phyloP scores from a whole-genome alignment of 805 yeast species.

The Yarrowia sp. region DNA sequence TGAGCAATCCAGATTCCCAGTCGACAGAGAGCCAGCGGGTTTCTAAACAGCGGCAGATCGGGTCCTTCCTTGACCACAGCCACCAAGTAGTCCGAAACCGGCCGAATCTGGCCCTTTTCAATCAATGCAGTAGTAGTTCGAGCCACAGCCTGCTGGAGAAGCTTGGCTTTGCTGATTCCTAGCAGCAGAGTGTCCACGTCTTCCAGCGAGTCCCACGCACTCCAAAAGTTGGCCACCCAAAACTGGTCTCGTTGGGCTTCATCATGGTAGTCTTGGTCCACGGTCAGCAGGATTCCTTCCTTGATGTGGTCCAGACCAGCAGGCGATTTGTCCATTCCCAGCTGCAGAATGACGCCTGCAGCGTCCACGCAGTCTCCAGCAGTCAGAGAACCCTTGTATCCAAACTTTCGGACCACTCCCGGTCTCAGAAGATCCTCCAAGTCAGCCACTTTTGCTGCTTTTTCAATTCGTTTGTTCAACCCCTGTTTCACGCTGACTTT shows the following conservation, averaged over 20 bases:
- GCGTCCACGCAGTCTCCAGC: slow-evolving; percentile 96
- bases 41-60: slow-evolving; percentile 74
- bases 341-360: slow-evolving; percentile 79
- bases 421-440: slow-evolving; percentile 81
- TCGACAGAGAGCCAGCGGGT: slow-evolving; percentile 84
- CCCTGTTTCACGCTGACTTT: slow-evolving; percentile 79
- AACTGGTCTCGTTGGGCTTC: slow-evolving; percentile 57
- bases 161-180: slow-evolving; percentile 86
- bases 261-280: slow-evolving; percentile 42
- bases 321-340: slow-evolving; percentile 42
- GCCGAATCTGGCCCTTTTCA: slow-evolving; percentile 80
- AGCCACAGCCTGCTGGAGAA: slow-evolving; percentile 81
- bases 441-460: slow-evolving; percentile 76
- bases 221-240: slow-evolving; percentile 80
- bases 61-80: slow-evolving; percentile 92
- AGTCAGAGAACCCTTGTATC: slow-evolving; percentile 83
- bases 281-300: slow-evolving; percentile 14
- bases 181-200: slow-evolving; percentile 60
- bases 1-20: slow-evolving; percentile 92
- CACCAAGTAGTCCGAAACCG: slow-evolving; percentile 78
- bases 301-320: slow-evolving; percentile 32
- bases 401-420: slow-evolving; percentile 86
- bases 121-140: slow-evolving; percentile 87
- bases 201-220: slow-evolving; percentile 68
- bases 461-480: slow-evolving; percentile 69